These are phyloP conservation scores for Fraxinus albicans DNA, from an alignment of 305 asterid species.

Conservation along the genomic window DNA sequence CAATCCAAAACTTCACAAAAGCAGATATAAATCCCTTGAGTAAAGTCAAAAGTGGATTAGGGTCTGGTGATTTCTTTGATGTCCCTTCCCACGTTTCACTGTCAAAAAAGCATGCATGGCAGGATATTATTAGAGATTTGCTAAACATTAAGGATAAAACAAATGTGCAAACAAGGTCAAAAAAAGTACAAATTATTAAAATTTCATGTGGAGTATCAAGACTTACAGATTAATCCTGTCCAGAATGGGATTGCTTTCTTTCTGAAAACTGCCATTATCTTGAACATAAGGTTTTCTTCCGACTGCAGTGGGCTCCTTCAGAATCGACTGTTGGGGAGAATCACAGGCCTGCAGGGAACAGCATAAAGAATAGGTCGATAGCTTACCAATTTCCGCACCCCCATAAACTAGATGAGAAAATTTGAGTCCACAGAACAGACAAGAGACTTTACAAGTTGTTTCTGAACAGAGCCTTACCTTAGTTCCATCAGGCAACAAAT, in stretches of 20 bases:
- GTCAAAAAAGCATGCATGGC: background rate
- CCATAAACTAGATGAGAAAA: background rate
- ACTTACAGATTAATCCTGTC: slow-evolving; percentile 81
- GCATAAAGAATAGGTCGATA: background rate
- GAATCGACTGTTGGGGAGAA: slow-evolving; percentile 23
- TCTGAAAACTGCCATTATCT: slow-evolving; percentile 28
- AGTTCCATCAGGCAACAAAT: slow-evolving; percentile 24
- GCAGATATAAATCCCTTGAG: slow-evolving; percentile 58
- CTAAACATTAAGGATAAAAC: background rate
- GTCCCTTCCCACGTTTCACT: slow-evolving; percentile 64
- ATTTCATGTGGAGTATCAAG: background rate
- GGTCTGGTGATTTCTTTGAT: slow-evolving; percentile 52
- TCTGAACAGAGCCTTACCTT: slow-evolving; percentile 29
- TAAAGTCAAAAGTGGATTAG: slow-evolving; percentile 52
- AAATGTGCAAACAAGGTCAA: background rate
- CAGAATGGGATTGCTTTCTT: slow-evolving; percentile 44
- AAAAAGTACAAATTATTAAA: background rate
- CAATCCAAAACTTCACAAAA: slow-evolving; percentile 65
- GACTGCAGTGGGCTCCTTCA: slow-evolving; percentile 28
- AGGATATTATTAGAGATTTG: background rate
- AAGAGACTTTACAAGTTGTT: background rate
- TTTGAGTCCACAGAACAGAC: background rate
- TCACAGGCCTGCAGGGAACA: slow-evolving; percentile 26
- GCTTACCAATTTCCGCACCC: background rate
- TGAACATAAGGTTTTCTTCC: slow-evolving; percentile 29